Evolutionary conservation across 345 rosid species (phyloP).

Genomic region (Gossypium longicalyx): DNA sequence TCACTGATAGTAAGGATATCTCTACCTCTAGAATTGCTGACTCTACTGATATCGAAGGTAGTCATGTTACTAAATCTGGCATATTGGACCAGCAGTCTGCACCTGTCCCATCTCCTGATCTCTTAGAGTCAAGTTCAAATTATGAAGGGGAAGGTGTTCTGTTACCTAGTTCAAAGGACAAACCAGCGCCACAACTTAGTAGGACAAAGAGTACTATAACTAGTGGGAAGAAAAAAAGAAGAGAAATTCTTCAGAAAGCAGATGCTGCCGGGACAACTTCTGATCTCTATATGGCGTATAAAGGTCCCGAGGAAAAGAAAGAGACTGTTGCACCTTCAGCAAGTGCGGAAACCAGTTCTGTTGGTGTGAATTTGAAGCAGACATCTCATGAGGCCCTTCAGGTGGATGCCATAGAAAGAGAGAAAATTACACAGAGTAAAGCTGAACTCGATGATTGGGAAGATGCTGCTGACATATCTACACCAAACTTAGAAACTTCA

Average conservation of each 20-base stretch:
- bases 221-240: constrained; percentile 55
- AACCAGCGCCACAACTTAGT: constrained; percentile 36
- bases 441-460: constrained; percentile 95
- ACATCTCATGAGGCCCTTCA: constrained; percentile 25
- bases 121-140: constrained; percentile 28
- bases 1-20: constrained; percentile 21
- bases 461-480: constrained; percentile 84
- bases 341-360: constrained; percentile 24
- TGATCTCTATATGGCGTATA: constrained; percentile 87
- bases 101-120: constrained; percentile 24
- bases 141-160: constrained; percentile 28
- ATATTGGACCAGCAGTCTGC: constrained; percentile 26
- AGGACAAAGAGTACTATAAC: constrained; percentile 38
- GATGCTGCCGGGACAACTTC: constrained; percentile 87
- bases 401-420: constrained; percentile 27
- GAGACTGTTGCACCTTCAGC: constrained; percentile 34
- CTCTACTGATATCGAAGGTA: constrained; percentile 25
- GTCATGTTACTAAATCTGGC: constrained; percentile 17
- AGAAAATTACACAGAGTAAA: constrained; percentile 38
- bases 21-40: constrained; percentile 28
- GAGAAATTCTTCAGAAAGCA: constrained; percentile 74
- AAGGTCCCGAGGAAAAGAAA: constrained; percentile 82
- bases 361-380: constrained; percentile 34
- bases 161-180: constrained; percentile 44
- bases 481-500: constrained; percentile 64